phyloP scores from a whole-genome alignment of 106 monocot genomes.

The Posidonia australis region DNA sequence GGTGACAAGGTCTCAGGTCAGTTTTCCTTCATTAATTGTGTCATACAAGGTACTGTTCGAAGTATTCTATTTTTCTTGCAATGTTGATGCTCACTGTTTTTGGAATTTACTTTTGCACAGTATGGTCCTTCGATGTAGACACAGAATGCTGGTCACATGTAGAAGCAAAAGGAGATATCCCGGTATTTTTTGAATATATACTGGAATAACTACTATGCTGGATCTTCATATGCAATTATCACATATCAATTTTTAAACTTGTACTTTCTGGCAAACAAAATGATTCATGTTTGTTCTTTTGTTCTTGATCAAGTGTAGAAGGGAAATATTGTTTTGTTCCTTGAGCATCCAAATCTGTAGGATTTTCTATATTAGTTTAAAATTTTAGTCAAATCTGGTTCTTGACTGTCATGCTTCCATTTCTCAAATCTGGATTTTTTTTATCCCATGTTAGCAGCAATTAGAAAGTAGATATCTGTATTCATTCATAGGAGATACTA shows the following conservation, averaged over 20 bases:
- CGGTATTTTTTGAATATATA: constrained; percentile 37
- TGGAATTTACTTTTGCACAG: constrained; percentile 21
- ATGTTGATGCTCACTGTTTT: background rate
- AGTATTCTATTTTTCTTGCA: background rate
- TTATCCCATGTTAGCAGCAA: no score
- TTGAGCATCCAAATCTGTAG: background rate
- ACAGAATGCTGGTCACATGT: constrained; percentile 78
- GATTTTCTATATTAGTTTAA: background rate
- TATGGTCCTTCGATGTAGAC: constrained; percentile 80
- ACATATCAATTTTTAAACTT: background rate
- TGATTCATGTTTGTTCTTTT: background rate
- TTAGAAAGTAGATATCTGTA: no score
- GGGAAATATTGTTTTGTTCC: background rate
- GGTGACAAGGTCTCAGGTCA: constrained; percentile 60
- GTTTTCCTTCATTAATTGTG: background rate
- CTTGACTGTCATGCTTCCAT: no score
- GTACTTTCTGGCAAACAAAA: background rate
- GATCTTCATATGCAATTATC: background rate
- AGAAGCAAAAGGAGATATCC: constrained; percentile 89
- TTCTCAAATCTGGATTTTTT: no score
- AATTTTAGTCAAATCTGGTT: no score
- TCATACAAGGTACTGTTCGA: background rate
- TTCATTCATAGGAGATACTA: background rate
- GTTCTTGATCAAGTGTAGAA: background rate
- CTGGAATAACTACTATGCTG: background rate